These are phyloP conservation scores for Arthrobotrys pseudoclavata DNA, from an alignment of 2,329 filamentous ascomycete species.

Conservation along the genomic window DNA sequence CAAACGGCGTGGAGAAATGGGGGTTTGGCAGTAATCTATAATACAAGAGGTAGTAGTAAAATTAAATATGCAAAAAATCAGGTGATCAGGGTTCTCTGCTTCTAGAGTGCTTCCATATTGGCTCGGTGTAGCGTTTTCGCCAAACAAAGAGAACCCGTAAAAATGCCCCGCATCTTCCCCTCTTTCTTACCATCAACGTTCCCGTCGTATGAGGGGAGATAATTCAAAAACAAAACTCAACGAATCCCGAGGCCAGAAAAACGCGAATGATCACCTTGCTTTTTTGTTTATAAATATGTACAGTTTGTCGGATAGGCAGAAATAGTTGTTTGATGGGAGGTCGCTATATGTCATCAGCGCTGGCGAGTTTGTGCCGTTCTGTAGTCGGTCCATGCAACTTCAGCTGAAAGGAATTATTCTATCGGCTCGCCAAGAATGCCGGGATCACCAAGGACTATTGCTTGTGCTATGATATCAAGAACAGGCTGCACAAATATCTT, in stretches of 20 bases:
- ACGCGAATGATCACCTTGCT: slow-evolving; percentile 26
- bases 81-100: slow-evolving; percentile 14
- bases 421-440: slow-evolving; percentile 58
- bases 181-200: slow-evolving; percentile 1
- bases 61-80: slow-evolving; percentile 20
- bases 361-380: background rate
- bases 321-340: background rate
- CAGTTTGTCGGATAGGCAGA: slow-evolving; percentile 17
- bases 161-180: slow-evolving; percentile 1
- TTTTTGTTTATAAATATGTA: slow-evolving; percentile 53
- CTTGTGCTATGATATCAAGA: slow-evolving; percentile 94
- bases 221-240: slow-evolving; percentile 5
- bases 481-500: slow-evolving; percentile 74
- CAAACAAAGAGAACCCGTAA: background rate
- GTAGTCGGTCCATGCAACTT: background rate
- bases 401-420: slow-evolving; percentile 57
- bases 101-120: slow-evolving; percentile 2
- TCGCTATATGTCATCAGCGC: background rate
- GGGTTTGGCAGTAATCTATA: slow-evolving; percentile 49
- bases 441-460: slow-evolving; percentile 87
- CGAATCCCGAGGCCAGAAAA: slow-evolving; percentile 21
- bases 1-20: slow-evolving; percentile 12
- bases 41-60: slow-evolving; percentile 44
- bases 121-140: background rate
- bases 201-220: slow-evolving; percentile 24